Percentiles rank a stretch among this genome's conserved stretches.
These are phyloP conservation scores for Amoebophrya sp. DNA, from an alignment of 169 alveolate species.

Conservation along the genomic window DNA sequence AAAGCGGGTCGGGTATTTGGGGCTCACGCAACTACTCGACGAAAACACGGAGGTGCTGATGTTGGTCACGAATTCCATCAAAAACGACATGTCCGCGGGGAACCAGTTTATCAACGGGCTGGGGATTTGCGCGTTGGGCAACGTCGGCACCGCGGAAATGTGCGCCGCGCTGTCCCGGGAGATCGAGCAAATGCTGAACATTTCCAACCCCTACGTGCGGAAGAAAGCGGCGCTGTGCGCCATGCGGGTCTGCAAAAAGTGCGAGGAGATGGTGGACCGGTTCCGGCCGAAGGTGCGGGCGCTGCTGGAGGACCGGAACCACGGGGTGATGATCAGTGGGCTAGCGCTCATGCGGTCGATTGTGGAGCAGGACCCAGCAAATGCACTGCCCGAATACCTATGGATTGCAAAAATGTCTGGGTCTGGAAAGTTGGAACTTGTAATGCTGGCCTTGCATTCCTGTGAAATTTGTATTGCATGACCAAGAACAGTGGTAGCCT, in stretches of 20 bases:
- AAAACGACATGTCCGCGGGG: conserved; percentile 84
- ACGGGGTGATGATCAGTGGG: conserved; percentile 90
- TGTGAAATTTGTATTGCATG: too few relatives aligned
- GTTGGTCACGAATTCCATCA: conserved; percentile 94
- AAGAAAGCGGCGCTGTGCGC: conserved; percentile 92
- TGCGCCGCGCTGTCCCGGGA: conserved; percentile 55
- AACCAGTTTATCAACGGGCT: conserved; percentile 89
- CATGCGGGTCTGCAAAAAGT: conserved; percentile 48
- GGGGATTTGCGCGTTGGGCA: conserved; percentile 96
- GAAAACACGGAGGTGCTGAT: conserved; percentile 95
- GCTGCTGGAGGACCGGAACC: conserved; percentile 89
- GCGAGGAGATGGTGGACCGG: conserved; percentile 40
- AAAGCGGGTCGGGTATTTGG: conserved; percentile 91
- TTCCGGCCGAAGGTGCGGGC: conserved; percentile 56
- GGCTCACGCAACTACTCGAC: conserved; percentile 89
- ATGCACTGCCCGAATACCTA: neutral
- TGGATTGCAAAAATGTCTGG: neutral
- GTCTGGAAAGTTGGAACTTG: too few relatives aligned
- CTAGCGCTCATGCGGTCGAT: conserved; percentile 80
- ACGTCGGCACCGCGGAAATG: conserved; percentile 86
- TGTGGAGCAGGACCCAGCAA: conserved; percentile 79
- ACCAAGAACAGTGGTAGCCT: too few relatives aligned
- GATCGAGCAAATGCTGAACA: conserved; percentile 81
- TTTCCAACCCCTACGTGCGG: conserved; percentile 86
- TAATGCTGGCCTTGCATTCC: too few relatives aligned